Conservation (phyloP, 768 basidiomycete species). For the Austroboletus festivus region DNA sequence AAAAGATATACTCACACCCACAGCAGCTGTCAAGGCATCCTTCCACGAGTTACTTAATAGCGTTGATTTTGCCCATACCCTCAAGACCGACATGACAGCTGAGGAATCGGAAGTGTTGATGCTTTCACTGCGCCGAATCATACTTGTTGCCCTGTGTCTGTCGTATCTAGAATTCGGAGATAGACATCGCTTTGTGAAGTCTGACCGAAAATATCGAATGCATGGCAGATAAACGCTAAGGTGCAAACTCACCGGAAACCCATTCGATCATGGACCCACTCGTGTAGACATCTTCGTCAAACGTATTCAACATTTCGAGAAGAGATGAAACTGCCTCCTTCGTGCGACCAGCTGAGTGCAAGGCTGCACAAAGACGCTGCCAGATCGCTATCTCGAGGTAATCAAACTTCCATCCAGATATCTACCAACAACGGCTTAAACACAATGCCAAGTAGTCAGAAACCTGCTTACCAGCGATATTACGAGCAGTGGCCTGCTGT, state of each 20-base stretch:
- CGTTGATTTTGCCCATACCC: background rate
- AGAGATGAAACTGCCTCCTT: background rate
- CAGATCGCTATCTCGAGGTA: background rate
- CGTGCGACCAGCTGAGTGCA: background rate
- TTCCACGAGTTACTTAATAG: background rate
- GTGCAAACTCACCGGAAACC: background rate
- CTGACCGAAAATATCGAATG: background rate
- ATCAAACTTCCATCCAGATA: conserved; percentile 6
- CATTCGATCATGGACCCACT: background rate
- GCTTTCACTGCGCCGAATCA: background rate
- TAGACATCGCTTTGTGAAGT: background rate
- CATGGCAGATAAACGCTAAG: background rate
- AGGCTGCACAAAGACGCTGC: background rate
- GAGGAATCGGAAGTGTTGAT: no score
- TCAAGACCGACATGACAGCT: background rate
- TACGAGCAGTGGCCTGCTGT: background rate
- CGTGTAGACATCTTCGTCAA: background rate
- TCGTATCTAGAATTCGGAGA: background rate
- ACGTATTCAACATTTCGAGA: background rate
- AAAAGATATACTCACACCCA: background rate
- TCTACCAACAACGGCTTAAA: background rate
- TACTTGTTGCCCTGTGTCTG: no score
- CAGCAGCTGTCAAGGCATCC: background rate
- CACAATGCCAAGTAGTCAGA: background rate
- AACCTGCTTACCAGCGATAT: background rate